A percentile compares a stretch with the other conserved stretches of the same genome.
phyloP scores from a whole-genome alignment of 2,329 filamentous ascomycete species.

The Phyllosticta paracitricarpa region DNA sequence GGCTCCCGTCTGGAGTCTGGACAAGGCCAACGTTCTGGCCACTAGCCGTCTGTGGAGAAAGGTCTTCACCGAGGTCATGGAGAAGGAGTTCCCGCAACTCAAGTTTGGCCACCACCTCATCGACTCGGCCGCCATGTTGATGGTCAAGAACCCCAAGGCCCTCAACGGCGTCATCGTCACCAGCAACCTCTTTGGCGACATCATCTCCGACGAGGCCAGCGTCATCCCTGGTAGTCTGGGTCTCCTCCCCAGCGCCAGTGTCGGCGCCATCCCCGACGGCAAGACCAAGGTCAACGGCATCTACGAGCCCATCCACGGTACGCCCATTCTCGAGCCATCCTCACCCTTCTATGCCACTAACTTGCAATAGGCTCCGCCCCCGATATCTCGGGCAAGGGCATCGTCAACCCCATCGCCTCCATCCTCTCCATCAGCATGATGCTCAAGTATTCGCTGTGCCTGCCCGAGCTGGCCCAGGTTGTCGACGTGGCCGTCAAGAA shows the following conservation, averaged over 20 bases:
- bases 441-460: conserved; percentile 81
- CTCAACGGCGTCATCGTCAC: conserved; percentile 89
- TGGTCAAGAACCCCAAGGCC: conserved; percentile 84
- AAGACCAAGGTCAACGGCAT: conserved; percentile 83
- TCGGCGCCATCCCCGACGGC: conserved; percentile 78
- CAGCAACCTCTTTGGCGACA: conserved; percentile 91
- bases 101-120: conserved; percentile 83
- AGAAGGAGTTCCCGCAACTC: conserved; percentile 78
- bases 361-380: conserved; percentile 62
- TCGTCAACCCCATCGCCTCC: conserved; percentile 86
- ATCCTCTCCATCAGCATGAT: conserved; percentile 93
- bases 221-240: conserved; percentile 89
- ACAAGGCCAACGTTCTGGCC: conserved; percentile 95
- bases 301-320: conserved; percentile 95
- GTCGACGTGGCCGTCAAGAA: conserved; percentile 73
- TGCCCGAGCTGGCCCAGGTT: conserved; percentile 64
- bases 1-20: conserved; percentile 71
- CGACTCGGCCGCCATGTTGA: conserved; percentile 92
- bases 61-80: conserved; percentile 75
- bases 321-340: conserved; percentile 14
- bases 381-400: conserved; percentile 83
- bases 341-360: conserved; percentile 9
- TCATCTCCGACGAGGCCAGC: conserved; percentile 88
- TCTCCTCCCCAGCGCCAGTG: conserved; percentile 74
- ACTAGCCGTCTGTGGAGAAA: conserved; percentile 84